phyloP scores from a whole-genome alignment of 768 basidiomycete genomes.

The Mycena venus region DNA sequence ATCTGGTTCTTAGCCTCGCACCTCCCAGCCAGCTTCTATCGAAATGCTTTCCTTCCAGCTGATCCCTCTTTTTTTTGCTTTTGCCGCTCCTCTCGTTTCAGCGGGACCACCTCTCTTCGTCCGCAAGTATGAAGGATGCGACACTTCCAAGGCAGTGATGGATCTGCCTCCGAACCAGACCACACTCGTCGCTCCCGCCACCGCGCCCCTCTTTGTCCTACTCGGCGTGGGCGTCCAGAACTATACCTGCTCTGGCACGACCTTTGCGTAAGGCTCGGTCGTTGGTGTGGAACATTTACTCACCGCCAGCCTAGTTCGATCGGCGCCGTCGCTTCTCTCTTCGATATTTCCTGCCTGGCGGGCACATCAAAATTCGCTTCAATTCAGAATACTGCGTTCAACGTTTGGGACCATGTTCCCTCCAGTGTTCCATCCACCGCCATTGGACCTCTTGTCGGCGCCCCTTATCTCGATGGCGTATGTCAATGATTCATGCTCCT shows the following conservation, averaged over 20 bases:
- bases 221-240: slow-evolving; percentile 68
- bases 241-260: slow-evolving; percentile 65
- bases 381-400: slow-evolving; percentile 37
- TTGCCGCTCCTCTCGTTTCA: no score
- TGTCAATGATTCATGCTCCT: neutral
- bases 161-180: slow-evolving; percentile 46
- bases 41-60: no score
- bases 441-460: neutral
- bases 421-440: slow-evolving; percentile 23
- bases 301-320: slow-evolving; percentile 48
- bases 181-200: slow-evolving; percentile 50
- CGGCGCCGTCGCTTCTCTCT: slow-evolving; percentile 67
- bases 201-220: slow-evolving; percentile 53
- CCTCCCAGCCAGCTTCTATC: no score
- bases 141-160: slow-evolving; percentile 21
- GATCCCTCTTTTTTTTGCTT: no score
- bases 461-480: neutral
- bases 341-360: slow-evolving; percentile 67
- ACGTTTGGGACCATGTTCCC: slow-evolving; percentile 41
- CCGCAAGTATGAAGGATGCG: no score
- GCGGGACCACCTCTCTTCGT: no score
- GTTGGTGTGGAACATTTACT: neutral
- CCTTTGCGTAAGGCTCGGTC: slow-evolving; percentile 53
- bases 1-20: no score
- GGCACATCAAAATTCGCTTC: slow-evolving; percentile 1